Percentiles rank a stretch among this genome's conserved stretches.
Evolutionary conservation across 2,329 filamentous ascomycete species (phyloP).

Genomic region (Colletotrichum godetiae): DNA sequence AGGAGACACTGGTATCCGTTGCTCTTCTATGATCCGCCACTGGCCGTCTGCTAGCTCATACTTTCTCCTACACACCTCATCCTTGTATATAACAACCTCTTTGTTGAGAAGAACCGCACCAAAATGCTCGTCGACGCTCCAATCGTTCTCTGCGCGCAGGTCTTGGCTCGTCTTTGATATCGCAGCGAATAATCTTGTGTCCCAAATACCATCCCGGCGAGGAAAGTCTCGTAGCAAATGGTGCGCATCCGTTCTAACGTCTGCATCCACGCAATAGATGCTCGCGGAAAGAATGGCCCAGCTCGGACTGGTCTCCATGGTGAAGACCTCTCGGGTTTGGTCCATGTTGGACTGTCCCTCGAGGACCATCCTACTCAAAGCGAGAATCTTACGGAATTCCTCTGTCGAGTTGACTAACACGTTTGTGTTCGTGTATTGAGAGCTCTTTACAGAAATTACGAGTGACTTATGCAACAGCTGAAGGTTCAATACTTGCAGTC

Average conservation of each 20-base stretch:
- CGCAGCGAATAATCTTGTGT: constrained; percentile 51
- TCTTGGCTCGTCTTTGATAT: not conserved
- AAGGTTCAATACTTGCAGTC: constrained; percentile 8
- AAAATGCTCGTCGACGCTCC: not conserved
- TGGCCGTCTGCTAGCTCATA: not conserved
- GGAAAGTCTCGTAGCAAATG: constrained; percentile 54
- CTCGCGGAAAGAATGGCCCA: constrained; percentile 55
- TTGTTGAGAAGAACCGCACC: not conserved
- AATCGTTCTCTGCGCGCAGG: not conserved
- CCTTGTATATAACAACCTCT: not conserved
- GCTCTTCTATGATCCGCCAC: not conserved
- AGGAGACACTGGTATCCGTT: not conserved
- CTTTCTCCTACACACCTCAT: not conserved
- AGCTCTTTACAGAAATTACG: not conserved
- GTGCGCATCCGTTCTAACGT: constrained; percentile 52
- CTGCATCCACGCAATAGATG: constrained; percentile 51
- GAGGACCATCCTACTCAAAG: constrained; percentile 2
- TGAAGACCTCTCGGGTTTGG: constrained; percentile 9
- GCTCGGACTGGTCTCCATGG: constrained; percentile 18
- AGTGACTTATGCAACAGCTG: constrained; percentile 16
- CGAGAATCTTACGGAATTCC: not conserved
- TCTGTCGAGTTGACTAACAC: not conserved
- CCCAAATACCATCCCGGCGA: constrained; percentile 56
- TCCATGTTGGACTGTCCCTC: not conserved
- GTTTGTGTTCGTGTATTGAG: not conserved